These are phyloP conservation scores for Knufia fluminis DNA, from an alignment of 2,329 filamentous ascomycete species.

Conservation along the genomic window DNA sequence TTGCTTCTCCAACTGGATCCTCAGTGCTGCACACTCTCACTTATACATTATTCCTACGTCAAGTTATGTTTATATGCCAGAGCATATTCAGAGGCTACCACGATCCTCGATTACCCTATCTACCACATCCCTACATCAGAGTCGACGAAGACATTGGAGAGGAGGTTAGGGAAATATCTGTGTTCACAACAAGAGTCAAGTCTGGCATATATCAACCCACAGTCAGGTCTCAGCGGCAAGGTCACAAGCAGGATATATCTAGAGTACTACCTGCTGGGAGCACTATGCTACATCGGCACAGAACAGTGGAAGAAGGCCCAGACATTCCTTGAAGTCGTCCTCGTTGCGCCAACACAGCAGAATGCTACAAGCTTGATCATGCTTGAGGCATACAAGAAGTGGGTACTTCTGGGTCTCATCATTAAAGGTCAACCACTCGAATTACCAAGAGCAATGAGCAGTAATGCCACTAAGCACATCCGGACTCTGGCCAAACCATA, in stretches of 20 bases:
- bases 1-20: conserved; percentile 38
- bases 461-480: conserved; percentile 47
- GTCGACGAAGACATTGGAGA: conserved; percentile 12
- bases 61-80: conserved; percentile 35
- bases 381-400: conserved; percentile 87
- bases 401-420: conserved; percentile 68
- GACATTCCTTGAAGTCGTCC: conserved; percentile 52
- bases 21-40: conserved; percentile 35
- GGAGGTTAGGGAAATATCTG: conserved; percentile 20
- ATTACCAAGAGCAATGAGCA: conserved; percentile 49
- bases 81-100: conserved; percentile 31
- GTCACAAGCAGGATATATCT: conserved; percentile 39
- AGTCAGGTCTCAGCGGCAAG: conserved; percentile 32
- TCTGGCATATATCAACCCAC: conserved; percentile 28
- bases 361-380: conserved; percentile 63
- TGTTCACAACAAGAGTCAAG: conserved; percentile 26
- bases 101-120: conserved; percentile 34
- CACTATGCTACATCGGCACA: conserved; percentile 54
- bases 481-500: conserved; percentile 59
- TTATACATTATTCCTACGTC: conserved; percentile 33
- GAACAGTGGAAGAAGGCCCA: conserved; percentile 55
- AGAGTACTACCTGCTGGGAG: conserved; percentile 58
- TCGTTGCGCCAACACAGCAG: conserved; percentile 58
- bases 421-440: conserved; percentile 51
- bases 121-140: conserved; percentile 32